Evolutionary conservation across 805 yeast genomes (phyloP).

Genomic region (Deakozyma indianensis): DNA sequence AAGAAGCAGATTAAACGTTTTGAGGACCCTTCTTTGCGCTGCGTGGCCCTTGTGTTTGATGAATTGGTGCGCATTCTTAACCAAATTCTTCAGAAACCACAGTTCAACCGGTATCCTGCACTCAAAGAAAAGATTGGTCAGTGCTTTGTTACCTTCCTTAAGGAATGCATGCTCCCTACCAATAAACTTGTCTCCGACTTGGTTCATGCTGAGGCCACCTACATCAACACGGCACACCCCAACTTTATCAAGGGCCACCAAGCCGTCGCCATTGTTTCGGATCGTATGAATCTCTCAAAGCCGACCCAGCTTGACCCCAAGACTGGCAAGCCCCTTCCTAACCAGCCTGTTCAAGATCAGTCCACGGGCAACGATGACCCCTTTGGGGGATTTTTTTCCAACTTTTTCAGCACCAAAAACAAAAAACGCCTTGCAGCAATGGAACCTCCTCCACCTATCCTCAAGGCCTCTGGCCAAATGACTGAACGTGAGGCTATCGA

Average conservation of each 20-base stretch:
- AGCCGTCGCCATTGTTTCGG: conserved; percentile 86
- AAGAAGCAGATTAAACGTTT: conserved; percentile 86
- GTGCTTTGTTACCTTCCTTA: conserved; percentile 64
- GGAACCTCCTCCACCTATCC: conserved; percentile 93
- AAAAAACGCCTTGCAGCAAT: conserved; percentile 84
- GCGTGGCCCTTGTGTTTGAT: conserved; percentile 85
- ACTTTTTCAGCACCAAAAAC: conserved; percentile 82
- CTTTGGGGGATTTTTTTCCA: conserved; percentile 79
- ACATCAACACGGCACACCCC: conserved; percentile 95
- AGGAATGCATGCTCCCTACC: conserved; percentile 74
- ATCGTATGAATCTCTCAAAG: conserved; percentile 58
- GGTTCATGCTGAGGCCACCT: conserved; percentile 75
- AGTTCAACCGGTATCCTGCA: conserved; percentile 81
- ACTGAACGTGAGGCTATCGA: conserved; percentile 90
- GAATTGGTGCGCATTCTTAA: conserved; percentile 85
- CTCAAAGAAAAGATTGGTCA: conserved; percentile 77
- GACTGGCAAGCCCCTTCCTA: conserved; percentile 68
- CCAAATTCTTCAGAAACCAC: conserved; percentile 69
- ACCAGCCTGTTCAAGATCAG: conserved; percentile 13
- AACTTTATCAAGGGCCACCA: conserved; percentile 88
- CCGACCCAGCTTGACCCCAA: conserved; percentile 81
- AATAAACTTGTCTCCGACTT: conserved; percentile 73
- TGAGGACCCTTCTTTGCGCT: conserved; percentile 83
- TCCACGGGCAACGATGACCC: conserved; percentile 30
- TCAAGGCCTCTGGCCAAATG: conserved; percentile 84